Conservation (phyloP, 768 basidiomycete genomes). For the Cyathus striatus region DNA sequence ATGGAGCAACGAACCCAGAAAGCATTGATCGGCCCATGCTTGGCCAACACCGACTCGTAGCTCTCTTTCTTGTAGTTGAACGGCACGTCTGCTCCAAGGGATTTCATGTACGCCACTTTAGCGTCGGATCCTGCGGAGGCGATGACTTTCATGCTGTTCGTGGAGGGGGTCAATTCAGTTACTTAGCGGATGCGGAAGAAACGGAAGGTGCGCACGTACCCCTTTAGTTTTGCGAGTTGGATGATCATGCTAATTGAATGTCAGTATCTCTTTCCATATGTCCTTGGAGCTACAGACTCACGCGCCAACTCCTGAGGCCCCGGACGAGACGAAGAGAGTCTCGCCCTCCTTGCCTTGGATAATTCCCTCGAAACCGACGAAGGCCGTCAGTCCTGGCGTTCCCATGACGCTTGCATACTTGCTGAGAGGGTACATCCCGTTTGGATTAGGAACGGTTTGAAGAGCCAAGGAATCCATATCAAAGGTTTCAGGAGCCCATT, state of each 20-base stretch:
- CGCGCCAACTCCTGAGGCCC: conserved; percentile 50
- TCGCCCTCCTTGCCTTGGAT: conserved; percentile 34
- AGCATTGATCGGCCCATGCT: conserved; percentile 48
- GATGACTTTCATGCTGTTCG: conserved; percentile 48
- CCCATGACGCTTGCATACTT: background rate
- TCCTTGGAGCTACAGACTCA: conserved; percentile 26
- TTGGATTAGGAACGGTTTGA: background rate
- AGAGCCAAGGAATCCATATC: conserved; percentile 1
- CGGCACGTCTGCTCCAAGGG: conserved; percentile 59
- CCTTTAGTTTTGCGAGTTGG: conserved; percentile 44
- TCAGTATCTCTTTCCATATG: background rate
- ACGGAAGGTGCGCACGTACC: conserved; percentile 13
- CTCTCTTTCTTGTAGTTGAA: conserved; percentile 71
- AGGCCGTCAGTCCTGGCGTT: background rate
- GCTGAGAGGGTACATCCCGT: background rate
- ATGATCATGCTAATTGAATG: conserved; percentile 31
- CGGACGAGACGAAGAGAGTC: conserved; percentile 32
- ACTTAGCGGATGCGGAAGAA: background rate
- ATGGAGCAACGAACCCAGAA: conserved; percentile 7
- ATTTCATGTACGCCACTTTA: conserved; percentile 57
- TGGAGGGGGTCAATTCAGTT: background rate
- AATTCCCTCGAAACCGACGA: conserved; percentile 21
- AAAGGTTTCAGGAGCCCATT: background rate
- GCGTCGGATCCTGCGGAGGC: conserved; percentile 69
- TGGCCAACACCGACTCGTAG: conserved; percentile 40